Base-by-base conservation (phyloP, 495 filamentous ascomycete genomes). In the Rostrohypoxylon terebratum region DNA sequence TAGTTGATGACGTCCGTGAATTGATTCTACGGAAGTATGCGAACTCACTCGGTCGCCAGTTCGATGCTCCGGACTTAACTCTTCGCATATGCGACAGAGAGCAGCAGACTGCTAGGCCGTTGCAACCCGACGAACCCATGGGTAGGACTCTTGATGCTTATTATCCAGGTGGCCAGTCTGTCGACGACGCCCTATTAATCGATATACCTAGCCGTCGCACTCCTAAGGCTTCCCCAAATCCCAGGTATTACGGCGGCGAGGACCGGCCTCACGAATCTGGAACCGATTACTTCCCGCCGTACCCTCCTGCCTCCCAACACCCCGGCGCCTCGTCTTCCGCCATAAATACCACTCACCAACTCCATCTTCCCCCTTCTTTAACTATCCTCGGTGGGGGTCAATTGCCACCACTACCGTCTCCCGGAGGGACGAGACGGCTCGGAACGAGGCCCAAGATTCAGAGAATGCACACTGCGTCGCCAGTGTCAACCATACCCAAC, bases 1-100 rank as follows among this genome's bases (percentile, higher is more conserved):
- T 99, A 80, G 96, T 98, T 18, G 96, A 99, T 76, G 96, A 98
- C 82, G 90, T 97, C 59, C 90, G 94, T 63, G 96, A 98, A 72
- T 88, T 94, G 86, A 94, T 98, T 25, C 83, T 99, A 71, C 88
- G 87, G 71, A 98, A 97, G 82, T 99, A 98, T 78, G 89, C 88
- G 57, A 99, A 99, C 80, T 95, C 94, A 8, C 82, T 99, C 31
- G 96, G 95, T 7, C 89, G 88, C 74, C 91, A 84, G 23, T 98
- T 93, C 74, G 96, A 99, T 82, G 84, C 96, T 14, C 96, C 96
- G 20, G 96, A 99, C 79, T 83, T 98, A 60, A 87, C 88, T 13
- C 88, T 98, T 63, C 91, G 83, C 33, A 97, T 97, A 77, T 93
- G 94, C 78, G 86, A 95, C n/a, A 91, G 94, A 18, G 96, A 98